Conservation (phyloP, 2,329 filamentous ascomycete species). For the Clathrospora elynae region DNA sequence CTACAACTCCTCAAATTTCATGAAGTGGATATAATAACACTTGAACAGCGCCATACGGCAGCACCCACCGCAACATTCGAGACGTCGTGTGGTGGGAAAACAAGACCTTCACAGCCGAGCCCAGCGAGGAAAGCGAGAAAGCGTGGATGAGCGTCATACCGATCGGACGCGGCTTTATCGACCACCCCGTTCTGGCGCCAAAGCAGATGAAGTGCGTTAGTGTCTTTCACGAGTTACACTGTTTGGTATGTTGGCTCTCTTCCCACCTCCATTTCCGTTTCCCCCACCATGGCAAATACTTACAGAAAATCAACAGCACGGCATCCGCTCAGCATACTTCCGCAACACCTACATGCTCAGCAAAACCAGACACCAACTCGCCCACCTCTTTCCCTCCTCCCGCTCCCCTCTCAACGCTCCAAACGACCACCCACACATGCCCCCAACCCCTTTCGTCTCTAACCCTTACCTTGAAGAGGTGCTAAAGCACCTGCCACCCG, state of each 20-base stretch:
- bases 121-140: conserved; percentile 35
- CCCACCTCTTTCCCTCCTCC: neutral
- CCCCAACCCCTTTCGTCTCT: neutral
- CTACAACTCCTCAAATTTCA: neutral
- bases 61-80: conserved; percentile 5
- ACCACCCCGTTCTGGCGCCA: conserved; percentile 4
- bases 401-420: neutral
- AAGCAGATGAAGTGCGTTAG: conserved; percentile 3
- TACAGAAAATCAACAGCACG: conserved; percentile 1
- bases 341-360: conserved; percentile 7
- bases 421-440: neutral
- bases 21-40: neutral
- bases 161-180: conserved; percentile 5
- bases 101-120: conserved; percentile 57
- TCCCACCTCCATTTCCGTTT: neutral
- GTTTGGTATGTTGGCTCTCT: conserved; percentile 7
- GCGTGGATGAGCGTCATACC: conserved; percentile 10
- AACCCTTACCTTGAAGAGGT: conserved; percentile 10
- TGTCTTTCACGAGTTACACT: conserved; percentile 15
- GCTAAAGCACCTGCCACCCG: neutral
- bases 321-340: conserved; percentile 6
- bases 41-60: conserved; percentile 7
- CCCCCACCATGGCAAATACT: neutral
- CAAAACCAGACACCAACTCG: conserved; percentile 5
- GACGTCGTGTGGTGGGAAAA: conserved; percentile 11